Evolutionary conservation across 257 asterid species (phyloP), one percentile per base, ranked within the genome.

Genomic region (Misopates orontium): DNA sequence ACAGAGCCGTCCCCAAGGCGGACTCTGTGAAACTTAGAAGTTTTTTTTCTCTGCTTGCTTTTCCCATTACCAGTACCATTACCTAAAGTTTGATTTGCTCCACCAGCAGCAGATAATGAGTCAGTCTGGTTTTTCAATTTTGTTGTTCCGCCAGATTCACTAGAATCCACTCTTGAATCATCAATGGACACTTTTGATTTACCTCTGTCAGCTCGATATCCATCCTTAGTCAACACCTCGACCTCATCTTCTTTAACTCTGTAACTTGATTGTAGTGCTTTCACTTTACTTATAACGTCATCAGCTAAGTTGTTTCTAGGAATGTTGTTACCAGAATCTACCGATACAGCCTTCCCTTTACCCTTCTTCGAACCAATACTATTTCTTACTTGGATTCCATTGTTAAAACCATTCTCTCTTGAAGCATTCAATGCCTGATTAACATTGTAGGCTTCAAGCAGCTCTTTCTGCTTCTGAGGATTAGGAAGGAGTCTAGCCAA

Each of bases 401-500:
- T 68, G 39, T 63, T 75, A 76, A 64, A 47, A 61, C 72, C 73
- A 72, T 68, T 81, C 67, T 68, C 90, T 64, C 62, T 64, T 6
- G 79, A 45, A 63, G 69, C 69, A 52, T 45, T 25, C 62, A 53
- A 63, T 28, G 68, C 77, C 72, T 79, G 71, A 53, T 81, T 83
- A 60, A 77, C 75, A 77, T 79, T 84, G 72, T 86, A 84, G n/a
- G 90, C 85, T n/a, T 94, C 95, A 31, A 79, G 69, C 62, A 94
- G 79, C 81, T 87, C 96, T 59, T 73, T 83, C 83, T 94, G 97
- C 83, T 87, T 94, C 80, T 67, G 76, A 57, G 78, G 57, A 73
- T 94, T 90, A 53, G 99, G 97, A 41, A 89, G 83, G 55, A 90
- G 87, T 57, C 84, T 80, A 61, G 99, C 97, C 80, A 94, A 60